A percentile compares a stretch with the other conserved stretches of the same genome.
phyloP scores from a whole-genome alignment of 192 early-diverging fungal species.

The Pilaira anomala region DNA sequence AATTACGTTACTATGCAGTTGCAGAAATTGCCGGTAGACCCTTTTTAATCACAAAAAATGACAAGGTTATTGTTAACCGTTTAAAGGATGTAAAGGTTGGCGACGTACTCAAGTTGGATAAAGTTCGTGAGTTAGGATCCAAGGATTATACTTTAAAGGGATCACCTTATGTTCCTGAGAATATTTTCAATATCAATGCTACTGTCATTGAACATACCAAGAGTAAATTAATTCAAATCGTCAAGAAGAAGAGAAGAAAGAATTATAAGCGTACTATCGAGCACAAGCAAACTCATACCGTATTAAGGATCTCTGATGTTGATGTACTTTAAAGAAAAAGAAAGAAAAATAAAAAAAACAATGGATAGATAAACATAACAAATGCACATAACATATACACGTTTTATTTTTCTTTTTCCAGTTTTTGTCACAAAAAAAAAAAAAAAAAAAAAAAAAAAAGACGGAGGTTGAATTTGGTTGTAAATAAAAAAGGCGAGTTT shows the following conservation, averaged over 20 bases:
- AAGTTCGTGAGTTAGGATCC: conserved; percentile 82
- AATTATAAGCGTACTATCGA: conserved; percentile 64
- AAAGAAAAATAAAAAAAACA: background rate
- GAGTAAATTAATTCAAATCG: conserved; percentile 64
- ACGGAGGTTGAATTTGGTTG: background rate
- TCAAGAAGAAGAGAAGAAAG: conserved; percentile 82
- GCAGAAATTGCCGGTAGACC: conserved; percentile 86
- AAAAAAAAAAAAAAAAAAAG: conserved; percentile 14
- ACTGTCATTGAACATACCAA: conserved; percentile 88
- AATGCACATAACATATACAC: too few relatives aligned
- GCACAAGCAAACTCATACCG: conserved; percentile 71
- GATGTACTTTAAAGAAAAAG: conserved; percentile 38
- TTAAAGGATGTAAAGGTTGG: conserved; percentile 84
- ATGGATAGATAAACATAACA: too few relatives aligned
- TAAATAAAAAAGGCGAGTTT: too few relatives aligned
- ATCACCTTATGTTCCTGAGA: conserved; percentile 74
- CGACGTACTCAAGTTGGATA: conserved; percentile 82
- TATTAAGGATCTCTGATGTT: conserved; percentile 68
- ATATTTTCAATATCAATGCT: conserved; percentile 74
- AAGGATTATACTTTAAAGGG: conserved; percentile 84
- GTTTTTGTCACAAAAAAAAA: background rate
- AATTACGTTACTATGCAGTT: conserved; percentile 78
- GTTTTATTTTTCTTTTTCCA: too few relatives aligned
- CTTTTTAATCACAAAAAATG: conserved; percentile 84
- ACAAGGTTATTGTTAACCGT: conserved; percentile 79